Evolutionary conservation across 2,329 filamentous ascomycete genomes (phyloP), one percentile per base, ranked within the genome.

Genomic region (Davidsoniella virescens): DNA sequence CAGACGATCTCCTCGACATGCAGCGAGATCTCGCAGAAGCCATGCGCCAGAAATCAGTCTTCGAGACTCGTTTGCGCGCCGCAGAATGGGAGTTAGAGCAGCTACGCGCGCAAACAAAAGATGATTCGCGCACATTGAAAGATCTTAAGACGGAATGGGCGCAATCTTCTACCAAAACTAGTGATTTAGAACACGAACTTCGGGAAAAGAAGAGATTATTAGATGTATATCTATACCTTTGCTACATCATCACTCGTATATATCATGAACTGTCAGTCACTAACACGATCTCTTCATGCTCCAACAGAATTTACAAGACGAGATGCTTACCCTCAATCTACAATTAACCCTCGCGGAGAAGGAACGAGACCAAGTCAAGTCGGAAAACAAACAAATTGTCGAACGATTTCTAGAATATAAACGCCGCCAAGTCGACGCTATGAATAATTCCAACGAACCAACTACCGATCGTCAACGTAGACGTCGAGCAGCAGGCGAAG

Each of bases 341-440:
- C 84, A 96, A 64, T 71, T 95, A 41, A 87, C 92, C 57, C 77
- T 95, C 70, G 80, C 82, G 2, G 87, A 93, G 62, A 76, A 88
- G 62, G 78, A 79, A 60, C 72, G 75, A 25, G 78, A 82, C 61
- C 80, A 78, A 63, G 68, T 94, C 55, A 76, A 80, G 61, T 73
- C 72, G 53, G 92, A 96, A 63, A 96, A 96, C 61, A 80, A 85
- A 60, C 84, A 94, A 57, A 71, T 98, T 50, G 80, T 95, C 49
- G 82, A 87, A 62, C 74, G 92, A 50, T 96, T 88, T 87, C 88
- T 96, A 83, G 79, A 78, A 60, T 73, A 82, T 55, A 92, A 92
- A 3, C 75, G 81, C 61, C 88, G 95, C 67, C 90, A 85, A 9
- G 84, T 92, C 51, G 80, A 41, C n/a, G 23, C 49, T 8, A 37